These are phyloP conservation scores for Maudiozyma pseudohumilis DNA, from an alignment of 805 yeast genomes.

Conservation along the genomic window DNA sequence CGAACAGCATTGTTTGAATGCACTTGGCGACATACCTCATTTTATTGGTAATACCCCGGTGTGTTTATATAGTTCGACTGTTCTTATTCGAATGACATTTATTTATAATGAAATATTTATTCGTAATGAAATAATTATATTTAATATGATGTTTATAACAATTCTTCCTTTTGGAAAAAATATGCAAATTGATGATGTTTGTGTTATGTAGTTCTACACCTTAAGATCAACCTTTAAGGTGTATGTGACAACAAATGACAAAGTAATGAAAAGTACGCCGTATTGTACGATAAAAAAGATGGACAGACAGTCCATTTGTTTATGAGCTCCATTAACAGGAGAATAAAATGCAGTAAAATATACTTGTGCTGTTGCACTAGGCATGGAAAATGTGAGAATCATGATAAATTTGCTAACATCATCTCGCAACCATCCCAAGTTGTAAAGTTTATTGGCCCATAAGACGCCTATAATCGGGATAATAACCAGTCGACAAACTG, in stretches of 20 bases:
- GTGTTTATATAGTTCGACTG: too few relatives aligned
- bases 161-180: too few relatives aligned
- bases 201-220: background rate
- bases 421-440: conserved; percentile 53
- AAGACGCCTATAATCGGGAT: conserved; percentile 73
- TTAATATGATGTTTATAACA: too few relatives aligned
- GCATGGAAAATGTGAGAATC: conserved; percentile 67
- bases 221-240: conserved; percentile 24
- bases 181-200: too few relatives aligned
- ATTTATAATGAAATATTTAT: too few relatives aligned
- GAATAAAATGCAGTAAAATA: conserved; percentile 84
- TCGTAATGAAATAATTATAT: too few relatives aligned
- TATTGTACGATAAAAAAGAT: conserved; percentile 62
- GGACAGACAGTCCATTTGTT: conserved; percentile 75
- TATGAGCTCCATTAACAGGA: conserved; percentile 46
- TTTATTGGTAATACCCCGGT: too few relatives aligned
- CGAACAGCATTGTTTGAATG: too few relatives aligned
- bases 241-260: conserved; percentile 69
- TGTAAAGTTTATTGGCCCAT: conserved; percentile 49
- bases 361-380: conserved; percentile 81
- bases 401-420: conserved; percentile 60
- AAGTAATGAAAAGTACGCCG: conserved; percentile 46
- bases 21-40: too few relatives aligned
- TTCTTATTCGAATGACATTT: too few relatives aligned
- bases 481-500: conserved; percentile 48